Evolutionary conservation across 257 asterid genomes (phyloP), one percentile per base, ranked within the genome.

Genomic region (Apocynum venetum): DNA sequence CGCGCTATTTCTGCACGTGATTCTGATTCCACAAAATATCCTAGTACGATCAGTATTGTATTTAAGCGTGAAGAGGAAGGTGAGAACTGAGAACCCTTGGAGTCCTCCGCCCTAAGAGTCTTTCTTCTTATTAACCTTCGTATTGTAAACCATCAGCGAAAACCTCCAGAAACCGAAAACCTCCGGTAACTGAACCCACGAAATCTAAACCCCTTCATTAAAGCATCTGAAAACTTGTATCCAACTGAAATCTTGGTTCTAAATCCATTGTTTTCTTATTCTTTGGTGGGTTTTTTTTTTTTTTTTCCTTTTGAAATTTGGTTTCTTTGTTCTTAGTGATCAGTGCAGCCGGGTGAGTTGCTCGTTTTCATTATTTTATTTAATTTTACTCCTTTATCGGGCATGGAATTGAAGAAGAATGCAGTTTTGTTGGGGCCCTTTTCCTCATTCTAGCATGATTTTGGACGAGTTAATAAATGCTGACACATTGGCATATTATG

Each of bases 41-140:
- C 77, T 51, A 43, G 69, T 61, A 73, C 47, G 82, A 77, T 77
- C 81, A 59, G 67, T 6, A 38, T 68, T 55, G 76, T 48, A 38
- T 72, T 59, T 71, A 72, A 47, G 40, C 71, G 48, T 12, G 88
- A 84, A 77, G 20, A 8, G 1, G 53, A 49, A 25, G 31, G 64
- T 25, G 9, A 51, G 11, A 12, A 17, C 56, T 17, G 13, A 11
- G 13, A 56, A 5, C 31, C 63, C 10, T 6, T 56, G 19, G 75
- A 80, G 76, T 71, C 91, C 89, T 89, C 93, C 95, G 95, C 95
- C 91, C 78, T 72, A 17, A 51, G 56, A 77, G 66, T 38, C 79
- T 71, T 55, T 55, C 25, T 55, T 85, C 79, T 36, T 74, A 40
- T 36, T 74, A 40, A 19, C 47, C 63, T 51, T 12, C 76, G 49